Evolutionary conservation across 2,329 filamentous ascomycete species (phyloP).

Genomic region (Botrytis squamosa): DNA sequence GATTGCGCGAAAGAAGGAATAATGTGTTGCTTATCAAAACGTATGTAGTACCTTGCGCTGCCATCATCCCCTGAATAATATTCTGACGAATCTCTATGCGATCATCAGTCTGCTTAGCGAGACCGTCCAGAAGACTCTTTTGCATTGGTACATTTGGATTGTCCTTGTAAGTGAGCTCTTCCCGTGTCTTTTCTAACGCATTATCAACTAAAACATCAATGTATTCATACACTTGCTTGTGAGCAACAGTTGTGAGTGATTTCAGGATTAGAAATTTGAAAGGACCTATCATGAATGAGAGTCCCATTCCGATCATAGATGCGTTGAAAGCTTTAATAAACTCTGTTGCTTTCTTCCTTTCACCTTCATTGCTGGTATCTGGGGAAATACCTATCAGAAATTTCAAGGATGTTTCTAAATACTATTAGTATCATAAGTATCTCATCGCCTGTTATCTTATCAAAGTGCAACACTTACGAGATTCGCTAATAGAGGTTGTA

Average conservation of each 20-base stretch:
- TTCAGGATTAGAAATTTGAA: neutral
- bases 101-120: constrained; percentile 41
- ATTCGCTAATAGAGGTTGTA: neutral
- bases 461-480: neutral
- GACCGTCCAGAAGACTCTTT: neutral
- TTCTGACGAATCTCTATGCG: constrained; percentile 40
- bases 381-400: neutral
- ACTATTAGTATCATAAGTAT: neutral
- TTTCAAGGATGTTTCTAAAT: neutral
- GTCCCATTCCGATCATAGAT: neutral
- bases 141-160: neutral
- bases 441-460: neutral
- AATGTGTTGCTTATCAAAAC: constrained; percentile 35
- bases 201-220: neutral
- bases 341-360: neutral
- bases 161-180: neutral
- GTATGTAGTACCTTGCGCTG: constrained; percentile 45
- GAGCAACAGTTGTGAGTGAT: neutral
- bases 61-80: constrained; percentile 39
- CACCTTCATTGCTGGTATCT: neutral
- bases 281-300: neutral
- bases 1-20: neutral
- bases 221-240: neutral
- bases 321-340: neutral
- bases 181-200: neutral